Percentiles rank a stretch among this genome's conserved stretches.
phyloP scores from a whole-genome alignment of 441 rosid species.

The Raphanus hybrid region DNA sequence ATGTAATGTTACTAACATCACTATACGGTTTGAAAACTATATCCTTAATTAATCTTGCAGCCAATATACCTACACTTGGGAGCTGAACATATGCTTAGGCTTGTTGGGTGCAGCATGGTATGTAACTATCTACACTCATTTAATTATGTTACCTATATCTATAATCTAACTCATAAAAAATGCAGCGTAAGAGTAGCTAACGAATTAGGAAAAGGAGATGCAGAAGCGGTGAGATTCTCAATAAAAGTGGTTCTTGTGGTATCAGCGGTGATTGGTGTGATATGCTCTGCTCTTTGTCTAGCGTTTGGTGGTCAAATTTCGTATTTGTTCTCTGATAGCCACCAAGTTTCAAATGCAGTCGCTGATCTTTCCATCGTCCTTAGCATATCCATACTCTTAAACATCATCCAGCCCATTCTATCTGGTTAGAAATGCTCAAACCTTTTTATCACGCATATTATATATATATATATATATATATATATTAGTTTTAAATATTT shows the following conservation, averaged over 20 bases:
- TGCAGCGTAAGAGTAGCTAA: conserved; percentile 77
- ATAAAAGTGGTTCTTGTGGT: conserved; percentile 53
- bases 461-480: not conserved
- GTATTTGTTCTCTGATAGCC: conserved; percentile 54
- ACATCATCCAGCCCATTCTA: conserved; percentile 61
- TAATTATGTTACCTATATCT: not conserved
- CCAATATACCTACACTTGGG: conserved; percentile 56
- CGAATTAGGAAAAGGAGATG: conserved; percentile 72
- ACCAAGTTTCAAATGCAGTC: conserved; percentile 50
- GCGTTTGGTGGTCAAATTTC: conserved; percentile 51
- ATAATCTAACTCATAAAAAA: not conserved
- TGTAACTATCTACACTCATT: not conserved
- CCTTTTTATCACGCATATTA: not conserved
- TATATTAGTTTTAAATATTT: not conserved
- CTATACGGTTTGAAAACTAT: not conserved
- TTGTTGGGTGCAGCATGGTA: conserved; percentile 62
- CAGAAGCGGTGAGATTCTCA: conserved; percentile 55
- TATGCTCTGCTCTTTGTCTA: conserved; percentile 52
- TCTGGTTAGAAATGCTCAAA: conserved; percentile 45
- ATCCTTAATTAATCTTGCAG: conserved; percentile 37
- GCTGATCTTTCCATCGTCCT: conserved; percentile 63
- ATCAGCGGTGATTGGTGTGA: conserved; percentile 47
- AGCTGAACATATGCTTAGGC: conserved; percentile 54
- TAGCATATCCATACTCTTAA: conserved; percentile 61
- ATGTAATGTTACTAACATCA: not conserved